A percentile compares a stretch with the other conserved stretches of the same genome.
Conservation (phyloP, 2,329 filamentous ascomycete species). For the Colletotrichum sublineola region DNA sequence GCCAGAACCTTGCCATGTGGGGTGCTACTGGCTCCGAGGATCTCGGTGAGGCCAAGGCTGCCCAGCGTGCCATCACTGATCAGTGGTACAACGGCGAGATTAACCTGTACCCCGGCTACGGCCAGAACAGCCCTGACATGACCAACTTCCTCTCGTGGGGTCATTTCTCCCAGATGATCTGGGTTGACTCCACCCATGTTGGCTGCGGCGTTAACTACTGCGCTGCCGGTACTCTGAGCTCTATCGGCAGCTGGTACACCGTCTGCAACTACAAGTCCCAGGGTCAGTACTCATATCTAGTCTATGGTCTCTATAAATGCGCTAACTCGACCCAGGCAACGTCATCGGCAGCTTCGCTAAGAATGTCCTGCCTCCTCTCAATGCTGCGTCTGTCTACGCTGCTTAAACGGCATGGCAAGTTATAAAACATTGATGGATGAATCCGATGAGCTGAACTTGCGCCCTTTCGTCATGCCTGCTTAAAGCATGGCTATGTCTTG, state of each 20-base stretch:
- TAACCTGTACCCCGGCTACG: conserved; percentile 68
- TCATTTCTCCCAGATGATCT: conserved; percentile 60
- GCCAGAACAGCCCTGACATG: conserved; percentile 70
- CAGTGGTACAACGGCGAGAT: conserved; percentile 92
- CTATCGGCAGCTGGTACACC: conserved; percentile 76
- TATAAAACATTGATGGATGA: conserved; percentile 12
- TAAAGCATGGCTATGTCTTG: conserved; percentile 28
- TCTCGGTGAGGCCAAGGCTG: conserved; percentile 66
- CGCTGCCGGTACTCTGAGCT: conserved; percentile 61
- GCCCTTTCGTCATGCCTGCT: conserved; percentile 29
- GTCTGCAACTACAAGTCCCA: conserved; percentile 89
- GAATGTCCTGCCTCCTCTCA: conserved; percentile 63
- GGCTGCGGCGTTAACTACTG: conserved; percentile 79
- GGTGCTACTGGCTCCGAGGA: conserved; percentile 54
- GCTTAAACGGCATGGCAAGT: conserved; percentile 33
- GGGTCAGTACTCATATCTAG: conserved; percentile 67
- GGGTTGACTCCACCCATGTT: conserved; percentile 54
- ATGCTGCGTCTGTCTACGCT: conserved; percentile 48
- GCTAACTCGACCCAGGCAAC: conserved; percentile 60
- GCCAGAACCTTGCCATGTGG: conserved; percentile 90
- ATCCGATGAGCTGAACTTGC: conserved; percentile 30
- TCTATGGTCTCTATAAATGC: neutral
- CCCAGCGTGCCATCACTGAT: conserved; percentile 79
- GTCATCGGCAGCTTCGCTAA: conserved; percentile 62
- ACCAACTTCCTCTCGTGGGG: conserved; percentile 75